Conservation (phyloP, 805 yeast genomes). For the Tetrapisispora namnaoensis region DNA sequence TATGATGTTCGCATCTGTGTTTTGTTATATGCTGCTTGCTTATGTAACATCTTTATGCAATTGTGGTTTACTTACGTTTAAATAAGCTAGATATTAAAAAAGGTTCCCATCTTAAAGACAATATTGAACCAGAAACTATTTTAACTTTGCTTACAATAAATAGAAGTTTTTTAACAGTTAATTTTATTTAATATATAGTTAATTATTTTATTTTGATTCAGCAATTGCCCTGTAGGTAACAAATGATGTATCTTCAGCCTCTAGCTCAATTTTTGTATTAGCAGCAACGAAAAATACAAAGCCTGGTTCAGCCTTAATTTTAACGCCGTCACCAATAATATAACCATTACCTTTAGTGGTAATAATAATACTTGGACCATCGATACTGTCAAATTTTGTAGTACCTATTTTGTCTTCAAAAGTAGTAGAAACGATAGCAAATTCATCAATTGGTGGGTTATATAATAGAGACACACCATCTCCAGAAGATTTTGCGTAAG, state of each 20-base stretch:
- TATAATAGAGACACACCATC: constrained; percentile 59
- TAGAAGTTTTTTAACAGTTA: too few relatives aligned
- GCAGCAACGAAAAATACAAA: constrained; percentile 82
- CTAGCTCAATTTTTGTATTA: constrained; percentile 51
- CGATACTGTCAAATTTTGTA: constrained; percentile 49
- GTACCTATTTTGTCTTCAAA: constrained; percentile 38
- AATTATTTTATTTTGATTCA: constrained; percentile 37
- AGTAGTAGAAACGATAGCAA: constrained; percentile 79
- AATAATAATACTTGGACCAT: constrained; percentile 84
- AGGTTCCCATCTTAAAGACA: too few relatives aligned
- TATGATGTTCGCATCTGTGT: too few relatives aligned
- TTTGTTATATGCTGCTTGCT: too few relatives aligned
- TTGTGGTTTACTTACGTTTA: too few relatives aligned
- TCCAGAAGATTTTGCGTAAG: constrained; percentile 45
- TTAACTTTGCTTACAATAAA: too few relatives aligned
- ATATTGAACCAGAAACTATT: too few relatives aligned
- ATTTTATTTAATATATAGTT: too few relatives aligned
- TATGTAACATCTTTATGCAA: too few relatives aligned
- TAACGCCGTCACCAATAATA: constrained; percentile 35
- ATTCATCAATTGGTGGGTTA: constrained; percentile 96
- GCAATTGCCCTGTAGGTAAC: constrained; percentile 87
- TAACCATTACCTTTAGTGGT: constrained; percentile 74
- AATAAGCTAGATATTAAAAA: too few relatives aligned
- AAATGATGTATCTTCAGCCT: constrained; percentile 43
- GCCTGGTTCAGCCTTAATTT: constrained; percentile 53